These are phyloP conservation scores for Rosa rugosa DNA, from an alignment of 306 rosid genomes.

Conservation along the genomic window DNA sequence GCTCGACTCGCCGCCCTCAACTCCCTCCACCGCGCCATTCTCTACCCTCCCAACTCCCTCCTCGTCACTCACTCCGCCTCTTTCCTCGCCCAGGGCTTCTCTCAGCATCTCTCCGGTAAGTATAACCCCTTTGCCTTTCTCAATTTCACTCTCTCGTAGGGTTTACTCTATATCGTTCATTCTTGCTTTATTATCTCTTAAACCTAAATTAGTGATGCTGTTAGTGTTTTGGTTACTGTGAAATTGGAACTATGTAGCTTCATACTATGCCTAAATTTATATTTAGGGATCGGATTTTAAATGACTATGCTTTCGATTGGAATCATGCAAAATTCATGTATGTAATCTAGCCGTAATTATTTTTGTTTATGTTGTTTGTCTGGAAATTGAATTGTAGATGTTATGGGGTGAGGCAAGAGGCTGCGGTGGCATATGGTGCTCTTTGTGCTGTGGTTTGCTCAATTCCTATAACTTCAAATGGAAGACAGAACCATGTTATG, in stretches of 20 bases:
- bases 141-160: background rate
- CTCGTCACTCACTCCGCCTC: slow-evolving; percentile 87
- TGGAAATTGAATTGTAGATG: background rate
- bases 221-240: slow-evolving; percentile 6
- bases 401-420: slow-evolving; percentile 59
- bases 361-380: background rate
- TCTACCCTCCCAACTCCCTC: slow-evolving; percentile 77
- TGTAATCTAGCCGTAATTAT: no score
- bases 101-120: slow-evolving; percentile 87
- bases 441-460: slow-evolving; percentile 77
- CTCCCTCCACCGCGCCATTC: slow-evolving; percentile 85
- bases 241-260: background rate
- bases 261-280: no score
- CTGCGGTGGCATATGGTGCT: slow-evolving; percentile 75
- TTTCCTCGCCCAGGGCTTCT: slow-evolving; percentile 77
- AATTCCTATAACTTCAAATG: slow-evolving; percentile 51
- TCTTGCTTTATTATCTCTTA: background rate
- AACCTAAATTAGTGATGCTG: background rate
- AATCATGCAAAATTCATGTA: no score
- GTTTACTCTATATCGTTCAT: background rate
- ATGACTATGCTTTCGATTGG: no score
- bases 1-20: slow-evolving; percentile 67
- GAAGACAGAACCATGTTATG: slow-evolving; percentile 73
- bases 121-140: slow-evolving; percentile 18
- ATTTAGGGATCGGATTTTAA: no score